Evolutionary conservation across 2,329 filamentous ascomycete species (phyloP), one percentile per base, ranked within the genome.

Genomic region (Cytospora chrysosperma): DNA sequence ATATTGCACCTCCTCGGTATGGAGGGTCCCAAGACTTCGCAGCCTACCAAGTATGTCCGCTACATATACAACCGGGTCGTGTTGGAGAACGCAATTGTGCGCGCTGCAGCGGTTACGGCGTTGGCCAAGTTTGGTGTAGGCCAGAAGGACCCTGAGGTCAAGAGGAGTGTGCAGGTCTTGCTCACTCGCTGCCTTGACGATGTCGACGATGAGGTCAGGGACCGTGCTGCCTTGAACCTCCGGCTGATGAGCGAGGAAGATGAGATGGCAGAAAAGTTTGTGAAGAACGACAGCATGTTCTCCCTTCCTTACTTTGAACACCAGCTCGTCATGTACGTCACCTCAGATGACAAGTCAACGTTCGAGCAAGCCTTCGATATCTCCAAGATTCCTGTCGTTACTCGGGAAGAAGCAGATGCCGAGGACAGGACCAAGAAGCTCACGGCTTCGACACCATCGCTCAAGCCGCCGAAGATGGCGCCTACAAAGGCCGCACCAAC

Each of bases 11-110:
- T 99, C 24, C 88, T 99, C 51, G 95, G 95, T 71, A 84, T 94
- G 30, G 95, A 99, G 79, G 95, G 95, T 0, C 95, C 95, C 67
- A 96, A 95, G 80, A 97, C 94, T 3, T 88, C 91, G 19, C 92
- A 97, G 71, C 95, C 95, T 0, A 98, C 95, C 62, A 98, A 99
- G 83, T 99, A 97, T 76, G 97, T 99, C 70, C 91, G 95, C 63
- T 99, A 98, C 78, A 99, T 99, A 74, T 99, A 99, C 82, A 99
- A 99, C 81, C 88, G 95, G 65, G 94, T 99, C 26, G 95, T 99
- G 19, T 81, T 99, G 59, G 95, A 99, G 78, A 99, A 99, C 74
- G 93, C 95, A 49, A 93, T 97, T 67, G 93, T 99, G 24, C 87
- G 95, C 70, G 95, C 95, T 56, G 93, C 95, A 12, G 95, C 95